A percentile compares a stretch with the other conserved stretches of the same genome.
These are phyloP conservation scores for Colletotrichum tofieldiae DNA, from an alignment of 2,329 filamentous ascomycete genomes.

Conservation along the genomic window DNA sequence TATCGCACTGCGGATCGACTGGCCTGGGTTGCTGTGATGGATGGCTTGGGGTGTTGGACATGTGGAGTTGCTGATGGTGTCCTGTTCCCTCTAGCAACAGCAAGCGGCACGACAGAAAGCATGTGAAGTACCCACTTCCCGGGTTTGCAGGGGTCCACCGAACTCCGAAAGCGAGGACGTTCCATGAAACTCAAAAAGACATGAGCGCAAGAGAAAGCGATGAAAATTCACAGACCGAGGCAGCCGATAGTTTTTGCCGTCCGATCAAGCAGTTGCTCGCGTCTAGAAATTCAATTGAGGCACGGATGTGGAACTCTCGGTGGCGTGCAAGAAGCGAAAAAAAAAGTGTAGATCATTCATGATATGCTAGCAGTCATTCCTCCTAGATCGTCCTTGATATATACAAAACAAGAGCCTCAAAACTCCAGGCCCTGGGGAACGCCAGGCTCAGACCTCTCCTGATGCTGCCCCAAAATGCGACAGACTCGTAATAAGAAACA, in stretches of 20 bases:
- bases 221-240: background rate
- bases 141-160: background rate
- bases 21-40: background rate
- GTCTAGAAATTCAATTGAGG: background rate
- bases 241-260: background rate
- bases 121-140: slow-evolving; percentile 18
- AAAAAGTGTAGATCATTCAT: slow-evolving; percentile 21
- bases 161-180: background rate
- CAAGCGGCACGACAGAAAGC: background rate
- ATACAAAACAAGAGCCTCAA: slow-evolving; percentile 36
- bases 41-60: background rate
- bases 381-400: slow-evolving; percentile 29
- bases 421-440: slow-evolving; percentile 33
- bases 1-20: background rate
- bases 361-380: slow-evolving; percentile 31
- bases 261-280: background rate
- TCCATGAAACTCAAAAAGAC: background rate
- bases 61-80: background rate
- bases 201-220: slow-evolving; percentile 27
- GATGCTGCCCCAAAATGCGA: slow-evolving; percentile 24
- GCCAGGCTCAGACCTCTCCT: background rate
- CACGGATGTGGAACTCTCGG: background rate
- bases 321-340: background rate
- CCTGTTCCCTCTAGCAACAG: background rate
- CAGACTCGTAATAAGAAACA: slow-evolving; percentile 35